Conservation (phyloP, 2,329 filamentous ascomycete genomes). For the Gnomoniopsis sp. region DNA sequence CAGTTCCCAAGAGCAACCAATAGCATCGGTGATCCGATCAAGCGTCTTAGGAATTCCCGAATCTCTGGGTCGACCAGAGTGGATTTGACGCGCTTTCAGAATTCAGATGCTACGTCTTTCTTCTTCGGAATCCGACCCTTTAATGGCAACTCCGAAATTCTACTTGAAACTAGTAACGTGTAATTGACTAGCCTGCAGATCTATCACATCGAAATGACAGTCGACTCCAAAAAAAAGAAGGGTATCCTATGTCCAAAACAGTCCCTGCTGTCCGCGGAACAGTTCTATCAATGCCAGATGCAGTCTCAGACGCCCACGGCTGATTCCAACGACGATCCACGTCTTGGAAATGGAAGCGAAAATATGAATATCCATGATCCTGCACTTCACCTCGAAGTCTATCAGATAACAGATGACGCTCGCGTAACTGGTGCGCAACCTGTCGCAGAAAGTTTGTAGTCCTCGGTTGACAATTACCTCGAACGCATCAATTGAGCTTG, state of each 20-base stretch:
- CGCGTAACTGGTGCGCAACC: not conserved
- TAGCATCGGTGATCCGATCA: not conserved
- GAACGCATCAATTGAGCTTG: constrained; percentile 7
- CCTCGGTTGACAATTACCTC: not conserved
- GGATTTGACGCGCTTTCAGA: too few species aligned
- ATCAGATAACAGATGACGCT: not conserved
- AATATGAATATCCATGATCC: not conserved
- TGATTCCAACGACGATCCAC: not conserved
- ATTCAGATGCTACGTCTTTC: too few species aligned
- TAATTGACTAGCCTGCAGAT: not conserved
- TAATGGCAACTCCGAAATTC: too few species aligned
- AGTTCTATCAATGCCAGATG: not conserved
- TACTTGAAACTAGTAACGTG: too few species aligned
- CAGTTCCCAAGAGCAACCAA: not conserved
- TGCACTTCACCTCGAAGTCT: not conserved
- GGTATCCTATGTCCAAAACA: not conserved
- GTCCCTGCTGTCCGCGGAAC: not conserved
- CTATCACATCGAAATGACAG: not conserved
- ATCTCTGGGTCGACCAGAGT: too few species aligned
- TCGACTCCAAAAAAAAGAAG: not conserved
- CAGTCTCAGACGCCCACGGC: not conserved
- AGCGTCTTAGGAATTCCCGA: not conserved
- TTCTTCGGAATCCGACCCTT: too few species aligned
- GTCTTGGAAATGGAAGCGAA: not conserved
- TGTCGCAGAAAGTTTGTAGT: not conserved